Conservation (phyloP, 2,329 filamentous ascomycete species). For the Trichoderma oligosporum region DNA sequence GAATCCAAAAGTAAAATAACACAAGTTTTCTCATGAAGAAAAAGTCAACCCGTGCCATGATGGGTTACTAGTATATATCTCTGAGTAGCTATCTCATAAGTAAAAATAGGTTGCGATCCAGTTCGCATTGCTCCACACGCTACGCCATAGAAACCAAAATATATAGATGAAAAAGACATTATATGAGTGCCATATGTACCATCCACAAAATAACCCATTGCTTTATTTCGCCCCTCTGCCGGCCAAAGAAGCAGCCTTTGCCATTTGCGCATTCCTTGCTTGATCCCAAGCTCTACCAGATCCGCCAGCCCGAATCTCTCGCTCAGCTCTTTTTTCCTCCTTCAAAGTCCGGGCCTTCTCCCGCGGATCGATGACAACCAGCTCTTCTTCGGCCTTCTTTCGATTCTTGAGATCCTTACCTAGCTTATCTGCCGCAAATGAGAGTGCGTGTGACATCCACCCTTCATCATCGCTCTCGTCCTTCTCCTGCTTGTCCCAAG, state of each 20-base stretch:
- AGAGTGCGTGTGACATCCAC: conserved; percentile 84
- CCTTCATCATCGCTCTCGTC: conserved; percentile 60
- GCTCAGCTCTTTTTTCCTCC: conserved; percentile 58
- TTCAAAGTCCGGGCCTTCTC: conserved; percentile 73
- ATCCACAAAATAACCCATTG: neutral
- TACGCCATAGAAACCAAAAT: neutral
- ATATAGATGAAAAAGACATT: neutral
- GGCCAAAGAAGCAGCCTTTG: conserved; percentile 49
- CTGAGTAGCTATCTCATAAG: neutral
- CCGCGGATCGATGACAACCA: conserved; percentile 88
- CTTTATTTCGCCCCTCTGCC: conserved; percentile 54
- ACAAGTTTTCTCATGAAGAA: neutral
- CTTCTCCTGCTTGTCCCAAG: conserved; percentile 68
- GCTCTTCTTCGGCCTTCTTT: conserved; percentile 83
- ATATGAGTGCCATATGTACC: neutral
- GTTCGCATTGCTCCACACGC: neutral
- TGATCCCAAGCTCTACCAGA: conserved; percentile 58
- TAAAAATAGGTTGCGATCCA: neutral
- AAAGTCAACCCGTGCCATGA: too few species aligned
- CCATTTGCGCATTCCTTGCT: conserved; percentile 54
- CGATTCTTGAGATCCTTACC: conserved; percentile 92
- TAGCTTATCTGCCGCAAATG: conserved; percentile 81
- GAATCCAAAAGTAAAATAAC: too few species aligned
- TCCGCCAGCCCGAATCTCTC: conserved; percentile 51
- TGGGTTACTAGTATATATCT: neutral